Evolutionary conservation across 305 asterid species (phyloP), one percentile per base, ranked within the genome.

Genomic region (Fraxinus sp.): DNA sequence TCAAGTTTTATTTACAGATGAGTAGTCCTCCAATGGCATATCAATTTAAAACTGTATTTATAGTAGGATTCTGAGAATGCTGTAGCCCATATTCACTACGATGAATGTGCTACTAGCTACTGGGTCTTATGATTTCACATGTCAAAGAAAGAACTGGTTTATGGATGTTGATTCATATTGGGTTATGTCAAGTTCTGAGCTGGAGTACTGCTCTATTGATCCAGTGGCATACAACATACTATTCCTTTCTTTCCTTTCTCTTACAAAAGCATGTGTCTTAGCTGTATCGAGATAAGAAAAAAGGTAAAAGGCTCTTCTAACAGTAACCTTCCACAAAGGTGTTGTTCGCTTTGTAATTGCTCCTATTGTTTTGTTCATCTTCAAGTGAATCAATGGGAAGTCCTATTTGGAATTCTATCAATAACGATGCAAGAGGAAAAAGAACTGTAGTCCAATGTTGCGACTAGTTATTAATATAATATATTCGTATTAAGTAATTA

Each of bases 1-100:
- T 81, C 52, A 37, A 75, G 80, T 75, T 37, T 75, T 20, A 32
- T 32, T 70, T 70, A 70, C 41, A 70, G 76, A 72, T 72, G 46
- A 68, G 16, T 72, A 72, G 49, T 72, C 26, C 46, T 72, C 77
- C 77, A 72, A 33, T 32, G 77, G 46, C 46, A 16, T 35, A 7
- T 35, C 20, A 68, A 66, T 26, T 64, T 26, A 26, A 66, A 66
- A 28, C 75, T 68, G 36, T 68, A 68, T 28, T 68, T 68, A 3
- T 30, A 28, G 11, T 24, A 66, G 75, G 35, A 68, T 28, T 28
- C 75, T 68, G 37, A 28, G 75, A 68, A 13, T 68, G n/a, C 37
- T 68, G 37, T 68, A 68, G 37, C 75, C 75, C 33, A 28, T 68
- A 66, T 26, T 66, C 74, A 26, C 26, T 66, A 26, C 0, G 7